A percentile compares a stretch with the other conserved stretches of the same genome.
Conservation (phyloP, 331 rosid species). For the Rhamnella rubrinervis region DNA sequence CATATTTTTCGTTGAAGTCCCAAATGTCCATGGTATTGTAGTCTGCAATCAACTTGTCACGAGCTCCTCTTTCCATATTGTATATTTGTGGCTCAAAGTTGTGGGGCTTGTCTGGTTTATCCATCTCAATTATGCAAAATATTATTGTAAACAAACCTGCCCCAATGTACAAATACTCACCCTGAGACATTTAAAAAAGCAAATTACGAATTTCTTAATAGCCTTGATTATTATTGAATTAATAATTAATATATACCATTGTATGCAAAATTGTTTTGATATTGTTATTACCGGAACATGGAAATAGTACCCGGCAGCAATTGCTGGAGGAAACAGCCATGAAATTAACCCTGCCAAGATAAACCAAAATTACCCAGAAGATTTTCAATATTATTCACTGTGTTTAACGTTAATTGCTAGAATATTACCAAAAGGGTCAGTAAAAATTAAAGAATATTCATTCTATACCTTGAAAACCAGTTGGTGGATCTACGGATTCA, state of each 20-base stretch:
- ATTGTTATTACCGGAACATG: conserved; percentile 65
- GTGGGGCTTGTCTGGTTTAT: conserved; percentile 92
- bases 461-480: conserved; percentile 84
- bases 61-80: conserved; percentile 91
- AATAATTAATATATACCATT: too few species aligned
- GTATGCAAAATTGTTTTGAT: neutral
- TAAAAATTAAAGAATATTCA: neutral
- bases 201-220: neutral
- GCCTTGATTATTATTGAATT: too few species aligned
- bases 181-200: conserved; percentile 48
- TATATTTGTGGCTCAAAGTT: conserved; percentile 93
- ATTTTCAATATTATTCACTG: neutral
- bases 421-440: neutral
- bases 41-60: conserved; percentile 88
- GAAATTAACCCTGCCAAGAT: conserved; percentile 64
- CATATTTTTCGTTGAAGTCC: conserved; percentile 94
- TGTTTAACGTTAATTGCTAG: neutral
- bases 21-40: conserved; percentile 90
- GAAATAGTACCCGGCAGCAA: conserved; percentile 73
- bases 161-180: conserved; percentile 82
- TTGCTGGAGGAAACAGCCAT: conserved; percentile 82
- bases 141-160: conserved; percentile 68
- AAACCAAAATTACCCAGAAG: conserved; percentile 14
- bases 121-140: conserved; percentile 93
- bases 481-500: conserved; percentile 70